phyloP scores from a whole-genome alignment of 31 red algal species.

The Odonthalia washingtoniensis region DNA sequence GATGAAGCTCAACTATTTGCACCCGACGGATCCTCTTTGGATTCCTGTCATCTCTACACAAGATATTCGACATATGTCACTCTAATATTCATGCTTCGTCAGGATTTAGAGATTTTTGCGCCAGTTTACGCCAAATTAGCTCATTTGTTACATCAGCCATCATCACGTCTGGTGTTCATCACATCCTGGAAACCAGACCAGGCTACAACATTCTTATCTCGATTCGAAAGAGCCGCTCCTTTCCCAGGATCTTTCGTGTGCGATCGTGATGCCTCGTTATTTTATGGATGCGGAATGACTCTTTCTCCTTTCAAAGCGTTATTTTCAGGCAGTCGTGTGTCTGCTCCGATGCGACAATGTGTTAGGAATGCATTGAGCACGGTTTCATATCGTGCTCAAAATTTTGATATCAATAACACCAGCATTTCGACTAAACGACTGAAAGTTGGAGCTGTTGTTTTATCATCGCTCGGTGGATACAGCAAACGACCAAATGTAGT shows the following conservation, averaged over 20 bases:
- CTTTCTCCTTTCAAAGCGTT: constrained; percentile 45
- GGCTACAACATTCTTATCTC: constrained; percentile 54
- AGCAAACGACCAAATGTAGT: constrained; percentile 42
- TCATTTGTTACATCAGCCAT: constrained; percentile 55
- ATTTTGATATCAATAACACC: constrained; percentile 61
- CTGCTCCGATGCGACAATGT: constrained; percentile 64
- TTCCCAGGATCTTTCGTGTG: constrained; percentile 71
- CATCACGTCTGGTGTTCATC: constrained; percentile 62
- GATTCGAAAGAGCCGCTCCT: constrained; percentile 67
- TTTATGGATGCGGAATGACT: constrained; percentile 52
- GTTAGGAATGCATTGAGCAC: constrained; percentile 59
- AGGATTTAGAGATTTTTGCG: constrained; percentile 56
- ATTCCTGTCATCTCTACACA: constrained; percentile 51
- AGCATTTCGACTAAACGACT: constrained; percentile 47
- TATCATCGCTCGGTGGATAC: constrained; percentile 37
- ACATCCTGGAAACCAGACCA: constrained; percentile 59
- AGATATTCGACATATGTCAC: constrained; percentile 41
- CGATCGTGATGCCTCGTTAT: constrained; percentile 53
- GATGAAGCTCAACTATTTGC: constrained; percentile 31
- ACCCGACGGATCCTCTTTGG: constrained; percentile 34
- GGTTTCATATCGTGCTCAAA: constrained; percentile 58
- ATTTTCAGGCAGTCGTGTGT: constrained; percentile 45
- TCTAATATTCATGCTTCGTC: constrained; percentile 53
- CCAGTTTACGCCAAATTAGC: constrained; percentile 66
- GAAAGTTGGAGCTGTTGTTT: constrained; percentile 59